Evolutionary conservation across 2,329 filamentous ascomycete genomes (phyloP), one percentile per base, ranked within the genome.

Genomic region (Pochonia chlamydosporia): DNA sequence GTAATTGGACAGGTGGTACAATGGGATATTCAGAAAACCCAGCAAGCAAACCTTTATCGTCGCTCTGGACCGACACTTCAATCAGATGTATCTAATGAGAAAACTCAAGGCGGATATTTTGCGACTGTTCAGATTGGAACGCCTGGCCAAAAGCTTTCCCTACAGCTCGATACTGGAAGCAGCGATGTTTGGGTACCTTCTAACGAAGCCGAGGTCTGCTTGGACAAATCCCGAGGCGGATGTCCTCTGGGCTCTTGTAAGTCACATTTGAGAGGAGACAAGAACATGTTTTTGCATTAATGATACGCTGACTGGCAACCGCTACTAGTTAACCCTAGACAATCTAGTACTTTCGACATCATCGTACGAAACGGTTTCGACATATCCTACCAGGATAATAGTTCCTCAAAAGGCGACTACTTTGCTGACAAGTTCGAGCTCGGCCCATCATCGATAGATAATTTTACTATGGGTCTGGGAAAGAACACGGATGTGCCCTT

Each of bases 81-180:
- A 28, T 68, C 71, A 42, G 53, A 65, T 40, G 70, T 79, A 44
- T 59, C 57, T 18, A 79, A 79, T 53, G 63, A 74, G 45, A 56
- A 61, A 43, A 53, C 55, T 7, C 56, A 65, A 40, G 78, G 78
- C 14, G 65, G 64, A 10, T 84, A 83, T 59, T 82, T 81, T 56
- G 73, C 76, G 16, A 73, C 73, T 20, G 74, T 81, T 50, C 63
- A 67, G 23, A 59, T 85, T 21, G 82, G 82, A 16, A 81, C 74
- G 6, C 81, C 81, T 0, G 62, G 65, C 11, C 81, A 85, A 57
- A 62, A 72, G 4, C 50, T 85, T 35, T 74, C 71, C 2, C 63
- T 85, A 44, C 78, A 82, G 59, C 69, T 85, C 39, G 81, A 85
- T 62, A 85, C 81, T 1, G 82, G 81, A 36, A 83, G 79, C 56